Base-by-base conservation (phyloP, 768 basidiomycete genomes). In the Xerocomellus amylosporus region DNA sequence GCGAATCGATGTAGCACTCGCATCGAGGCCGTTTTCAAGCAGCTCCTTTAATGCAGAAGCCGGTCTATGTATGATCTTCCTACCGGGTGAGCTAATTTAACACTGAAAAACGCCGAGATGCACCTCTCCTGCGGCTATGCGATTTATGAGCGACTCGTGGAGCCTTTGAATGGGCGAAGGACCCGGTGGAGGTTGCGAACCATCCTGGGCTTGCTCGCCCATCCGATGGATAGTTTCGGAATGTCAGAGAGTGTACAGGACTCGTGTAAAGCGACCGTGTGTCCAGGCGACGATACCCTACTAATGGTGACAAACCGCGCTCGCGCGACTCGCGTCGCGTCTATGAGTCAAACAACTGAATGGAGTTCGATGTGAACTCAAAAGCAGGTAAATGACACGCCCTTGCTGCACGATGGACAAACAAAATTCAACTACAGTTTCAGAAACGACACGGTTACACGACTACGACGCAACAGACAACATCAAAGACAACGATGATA, bases 1-100 rank as follows among this genome's bases (percentile, higher is more conserved):
- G 36, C 87, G 85, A 66, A 98, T 93, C 0, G 85, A 85, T 0
- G 90, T 94, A 22, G 92, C 77, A 0, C 91, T 88, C 0, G 97
- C 97, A 73, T 99, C 97, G n/a, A 99, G 79, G 20, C 87, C 80
- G 62, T 99, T 98, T 72, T 99, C 97, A 14, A 99, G 75, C 1
- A 98, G 78, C 69, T 98, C 97, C 69, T 99, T 99, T 50, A 99
- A 78, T 2, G 96, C 96, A 56, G 95, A 98, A 6, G 92, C 85
- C 0, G 97, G 97, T 38, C 97, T 70, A 51, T 91, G 90, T 54
- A 93, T 91, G 64, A 93, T 87, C 89, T 92, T 54, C 1, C 26
- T 8, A 37, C 8, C 71, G 68, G 69, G 60, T 64, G 36, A 63
- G 48, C 28, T 9, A 31, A 50, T 13, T 15, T 1, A 15, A 4